Evolutionary conservation across 106 monocot species (phyloP), one percentile per base, ranked within the genome.

Genomic region (Dendrobium officinale): DNA sequence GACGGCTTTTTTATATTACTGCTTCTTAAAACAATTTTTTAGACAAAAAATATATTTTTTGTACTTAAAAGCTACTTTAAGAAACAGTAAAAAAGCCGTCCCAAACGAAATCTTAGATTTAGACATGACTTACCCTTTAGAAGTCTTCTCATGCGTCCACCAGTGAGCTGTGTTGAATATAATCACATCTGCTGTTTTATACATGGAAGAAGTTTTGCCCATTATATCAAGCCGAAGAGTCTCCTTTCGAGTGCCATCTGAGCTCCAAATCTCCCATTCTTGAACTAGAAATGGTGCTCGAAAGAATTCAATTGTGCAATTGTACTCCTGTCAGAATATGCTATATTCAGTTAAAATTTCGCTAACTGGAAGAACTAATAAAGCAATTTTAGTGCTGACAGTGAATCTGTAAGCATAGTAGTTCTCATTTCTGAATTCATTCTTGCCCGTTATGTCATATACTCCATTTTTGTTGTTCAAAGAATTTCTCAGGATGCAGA

Each of bases 81-180:
- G 31, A 31, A 0, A 0, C 29, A 29, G 0, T 1, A 29, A 29
- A 29, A 29, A 29, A 29, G 29, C 0, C 0, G 29, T 29, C 29
- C 1, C 29, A 29, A 29, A 29, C 29, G 1, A 29, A 29, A 1
- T 1, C 29, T 29, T 29, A 70, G 16, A 51, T 51, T 51, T 13
- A 51, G 15, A 13, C 3, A 2, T 22, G 40, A 20, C 42, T 51
- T 82, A 86, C 89, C 89, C 89, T 82, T 86, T 42, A 16, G 86
- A 84, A 27, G 89, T 89, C 67, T 82, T 89, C 66, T 75, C 77
- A 70, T 90, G 90, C 0, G 87, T 90, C 87, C 85, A 85, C 85
- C 85, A 85, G 64, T 85, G 85, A 2, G 61, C 85, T 0, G 85
- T 72, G 78, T 85, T 85, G 81, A 85, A 85, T 5, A 85, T 42